Evolutionary conservation across 306 rosid genomes (phyloP), one percentile per base, ranked within the genome.

Genomic region (Vachellia pachyceras): DNA sequence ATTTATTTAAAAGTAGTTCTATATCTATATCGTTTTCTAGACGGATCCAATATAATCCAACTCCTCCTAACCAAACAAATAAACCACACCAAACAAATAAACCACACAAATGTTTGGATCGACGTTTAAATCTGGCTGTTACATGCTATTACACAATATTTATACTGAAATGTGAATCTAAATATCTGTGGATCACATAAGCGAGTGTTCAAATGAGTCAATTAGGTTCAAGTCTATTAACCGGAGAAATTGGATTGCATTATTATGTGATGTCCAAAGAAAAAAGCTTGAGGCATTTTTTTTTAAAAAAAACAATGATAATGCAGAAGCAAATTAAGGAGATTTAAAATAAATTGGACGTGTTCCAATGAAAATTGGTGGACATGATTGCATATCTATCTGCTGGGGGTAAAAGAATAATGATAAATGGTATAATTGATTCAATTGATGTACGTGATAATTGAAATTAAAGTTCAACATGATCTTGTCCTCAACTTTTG

Each of bases 401-500:
- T 73, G 67, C n/a, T n/a, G n/a, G 0, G 70, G 9, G 35, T 46
- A n/a, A n/a, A n/a, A n/a, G n/a, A n/a, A n/a, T 63, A 73, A 69
- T 47, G 47, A 71, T 13, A 69, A 10, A 39, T 60, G 69, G 49
- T 55, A 61, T 29, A 44, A 23, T 66, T 66, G 75, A 81, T 73
- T 73, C 69, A 46, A 41, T 65, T 65, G 83, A 37, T 77, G 82
- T 79, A 37, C 82, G 85, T 11, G 33, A n/a, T n/a, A 83, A 73
- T 80, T 70, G 2, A 67, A 78, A 84, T 78, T 81, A 84, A 87
- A 84, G 84, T 12, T 40, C 57, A 75, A 81, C 82, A 46, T 81
- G 79, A 78, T 84, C 84, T 13, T 84, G 84, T 87, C 90, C 75
- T 70, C 86, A 73, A 75, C 90, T 78, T 78, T 83, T 83, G 7